These are phyloP conservation scores for Sphagnum magellanicum DNA, from an alignment of 228 moss, liverwort and hornwort species.

Conservation along the genomic window DNA sequence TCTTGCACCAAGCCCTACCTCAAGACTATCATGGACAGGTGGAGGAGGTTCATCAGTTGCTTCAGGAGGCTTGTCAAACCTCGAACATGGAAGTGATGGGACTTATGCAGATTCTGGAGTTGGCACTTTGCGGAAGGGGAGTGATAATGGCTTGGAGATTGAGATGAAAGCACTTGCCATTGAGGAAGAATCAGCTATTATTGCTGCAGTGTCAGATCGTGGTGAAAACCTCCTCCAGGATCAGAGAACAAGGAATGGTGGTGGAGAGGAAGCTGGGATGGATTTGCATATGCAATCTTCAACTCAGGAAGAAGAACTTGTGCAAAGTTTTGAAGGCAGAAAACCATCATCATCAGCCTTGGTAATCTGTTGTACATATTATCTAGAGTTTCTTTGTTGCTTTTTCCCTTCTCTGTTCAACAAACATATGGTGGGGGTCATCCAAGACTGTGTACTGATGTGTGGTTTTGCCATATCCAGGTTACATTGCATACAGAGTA, in stretches of 20 bases:
- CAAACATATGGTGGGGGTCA: too few relatives aligned
- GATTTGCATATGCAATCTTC: slow-evolving; percentile 21
- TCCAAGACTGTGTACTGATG: too few relatives aligned
- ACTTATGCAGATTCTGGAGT: slow-evolving; percentile 62
- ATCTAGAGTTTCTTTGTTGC: too few relatives aligned
- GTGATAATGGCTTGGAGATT: slow-evolving; percentile 62
- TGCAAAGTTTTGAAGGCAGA: too few relatives aligned
- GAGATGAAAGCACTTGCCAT: slow-evolving; percentile 76
- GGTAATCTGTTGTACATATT: too few relatives aligned
- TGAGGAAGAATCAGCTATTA: slow-evolving; percentile 56
- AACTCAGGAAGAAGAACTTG: background rate
- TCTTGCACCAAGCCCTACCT: slow-evolving; percentile 47
- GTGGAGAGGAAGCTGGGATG: slow-evolving; percentile 19
- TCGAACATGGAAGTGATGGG: slow-evolving; percentile 83
- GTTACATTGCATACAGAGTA: background rate
- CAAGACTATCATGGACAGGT: slow-evolving; percentile 71
- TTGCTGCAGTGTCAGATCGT: slow-evolving; percentile 31
- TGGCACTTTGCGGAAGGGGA: slow-evolving; percentile 71
- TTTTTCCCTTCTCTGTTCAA: too few relatives aligned
- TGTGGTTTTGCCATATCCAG: background rate
- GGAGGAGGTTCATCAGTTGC: slow-evolving; percentile 77
- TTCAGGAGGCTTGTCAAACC: slow-evolving; percentile 59
- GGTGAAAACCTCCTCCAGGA: slow-evolving; percentile 19
- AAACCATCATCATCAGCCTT: too few relatives aligned
- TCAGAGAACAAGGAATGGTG: slow-evolving; percentile 12